Conservation (phyloP, 1,284 basidiomycete species). For the Leucoagaricus sp. region DNA sequence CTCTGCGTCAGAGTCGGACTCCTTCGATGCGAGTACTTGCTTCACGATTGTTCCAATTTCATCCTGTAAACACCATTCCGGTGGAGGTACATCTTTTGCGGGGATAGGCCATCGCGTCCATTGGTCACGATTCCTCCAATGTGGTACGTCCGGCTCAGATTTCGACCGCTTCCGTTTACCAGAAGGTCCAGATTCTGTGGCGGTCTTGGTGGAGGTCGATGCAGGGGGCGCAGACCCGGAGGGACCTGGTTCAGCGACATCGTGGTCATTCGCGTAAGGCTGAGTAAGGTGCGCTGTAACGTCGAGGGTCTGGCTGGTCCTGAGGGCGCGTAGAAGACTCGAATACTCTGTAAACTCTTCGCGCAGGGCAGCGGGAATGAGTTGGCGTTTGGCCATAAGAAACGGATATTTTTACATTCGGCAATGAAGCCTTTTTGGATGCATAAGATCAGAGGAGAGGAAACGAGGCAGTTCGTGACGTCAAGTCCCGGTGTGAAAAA, state of each 20-base stretch:
- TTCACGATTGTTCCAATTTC: slow-evolving; percentile 40
- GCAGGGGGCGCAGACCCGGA: background rate
- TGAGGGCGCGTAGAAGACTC: slow-evolving; percentile 58
- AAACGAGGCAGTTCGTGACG: slow-evolving; percentile 1
- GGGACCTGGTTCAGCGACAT: background rate
- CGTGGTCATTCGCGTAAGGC: slow-evolving; percentile 14
- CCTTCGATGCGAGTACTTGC: background rate
- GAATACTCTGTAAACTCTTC: slow-evolving; percentile 64
- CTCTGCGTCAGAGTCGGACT: background rate
- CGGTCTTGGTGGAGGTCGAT: background rate
- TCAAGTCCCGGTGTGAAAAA: slow-evolving; percentile 26
- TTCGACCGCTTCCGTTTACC: slow-evolving; percentile 19
- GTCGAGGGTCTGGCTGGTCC: slow-evolving; percentile 54
- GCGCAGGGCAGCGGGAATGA: slow-evolving; percentile 51
- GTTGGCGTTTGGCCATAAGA: slow-evolving; percentile 43
- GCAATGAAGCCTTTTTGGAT: background rate
- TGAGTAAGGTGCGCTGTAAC: slow-evolving; percentile 48
- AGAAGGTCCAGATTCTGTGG: background rate
- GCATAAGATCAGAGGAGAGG: background rate
- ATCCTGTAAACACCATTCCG: slow-evolving; percentile 62
- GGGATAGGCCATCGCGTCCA: slow-evolving; percentile 73
- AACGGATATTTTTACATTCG: slow-evolving; percentile 8
- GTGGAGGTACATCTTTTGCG: slow-evolving; percentile 51
- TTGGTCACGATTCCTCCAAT: slow-evolving; percentile 35
- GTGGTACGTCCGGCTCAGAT: slow-evolving; percentile 16